Percentiles rank a stretch among this genome's conserved stretches.
These are phyloP conservation scores for Sutorius eximius DNA, from an alignment of 1,284 basidiomycete genomes.

Conservation along the genomic window DNA sequence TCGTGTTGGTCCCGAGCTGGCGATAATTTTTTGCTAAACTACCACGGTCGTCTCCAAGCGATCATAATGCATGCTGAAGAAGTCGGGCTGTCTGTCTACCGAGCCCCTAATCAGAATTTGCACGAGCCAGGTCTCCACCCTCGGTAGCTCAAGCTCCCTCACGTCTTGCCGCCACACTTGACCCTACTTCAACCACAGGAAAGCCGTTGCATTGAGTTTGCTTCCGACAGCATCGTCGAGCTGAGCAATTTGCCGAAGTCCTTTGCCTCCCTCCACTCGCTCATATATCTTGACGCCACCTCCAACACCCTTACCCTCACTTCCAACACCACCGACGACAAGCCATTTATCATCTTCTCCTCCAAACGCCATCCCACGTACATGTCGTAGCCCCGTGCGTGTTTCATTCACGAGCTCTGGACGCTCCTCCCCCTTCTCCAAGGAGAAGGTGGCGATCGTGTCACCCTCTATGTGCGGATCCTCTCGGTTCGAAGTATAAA, in stretches of 20 bases:
- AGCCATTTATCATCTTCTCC: slow-evolving; percentile 50
- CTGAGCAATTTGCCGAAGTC: slow-evolving; percentile 42
- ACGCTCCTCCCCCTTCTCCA: slow-evolving; percentile 37
- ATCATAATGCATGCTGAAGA: too few species aligned
- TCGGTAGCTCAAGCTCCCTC: too few species aligned
- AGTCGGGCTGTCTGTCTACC: too few species aligned
- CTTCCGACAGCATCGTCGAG: slow-evolving; percentile 34
- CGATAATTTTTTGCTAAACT: too few species aligned
- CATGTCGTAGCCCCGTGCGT: slow-evolving; percentile 50
- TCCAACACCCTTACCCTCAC: slow-evolving; percentile 25
- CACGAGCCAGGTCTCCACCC: too few species aligned
- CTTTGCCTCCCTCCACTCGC: slow-evolving; percentile 47
- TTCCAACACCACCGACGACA: slow-evolving; percentile 45
- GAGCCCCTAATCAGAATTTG: too few species aligned
- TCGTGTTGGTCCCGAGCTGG: too few species aligned
- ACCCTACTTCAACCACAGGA: slow-evolving; percentile 43
- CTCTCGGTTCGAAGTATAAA: slow-evolving; percentile 67
- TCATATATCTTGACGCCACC: slow-evolving; percentile 55
- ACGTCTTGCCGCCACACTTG: neutral
- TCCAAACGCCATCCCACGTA: slow-evolving; percentile 53
- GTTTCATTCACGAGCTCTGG: slow-evolving; percentile 49
- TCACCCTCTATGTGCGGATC: slow-evolving; percentile 62
- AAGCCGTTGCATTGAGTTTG: slow-evolving; percentile 41
- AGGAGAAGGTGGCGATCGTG: slow-evolving; percentile 57
- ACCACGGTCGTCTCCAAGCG: too few species aligned